These are phyloP conservation scores for Schizothecium vesticola DNA, from an alignment of 495 filamentous ascomycete species.

Conservation along the genomic window DNA sequence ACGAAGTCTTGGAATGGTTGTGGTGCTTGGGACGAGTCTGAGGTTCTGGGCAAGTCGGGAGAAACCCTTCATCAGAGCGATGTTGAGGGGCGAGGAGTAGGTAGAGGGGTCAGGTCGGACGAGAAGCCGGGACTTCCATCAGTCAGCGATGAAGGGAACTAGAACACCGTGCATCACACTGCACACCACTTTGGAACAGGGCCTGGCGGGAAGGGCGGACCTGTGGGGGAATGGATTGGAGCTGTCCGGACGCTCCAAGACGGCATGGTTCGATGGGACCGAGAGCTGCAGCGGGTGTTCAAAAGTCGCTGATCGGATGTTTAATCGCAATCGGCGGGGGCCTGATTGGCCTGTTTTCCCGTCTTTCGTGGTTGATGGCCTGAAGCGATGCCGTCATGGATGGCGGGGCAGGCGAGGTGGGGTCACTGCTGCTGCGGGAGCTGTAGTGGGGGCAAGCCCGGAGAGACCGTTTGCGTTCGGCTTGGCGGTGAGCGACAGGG, in stretches of 20 bases:
- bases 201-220: background rate
- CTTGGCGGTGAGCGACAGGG: background rate
- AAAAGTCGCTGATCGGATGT: conserved; percentile 1
- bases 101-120: too few relatives aligned
- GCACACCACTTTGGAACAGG: too few relatives aligned
- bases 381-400: background rate
- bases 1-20: background rate
- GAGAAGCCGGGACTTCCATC: background rate
- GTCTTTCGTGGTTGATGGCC: background rate
- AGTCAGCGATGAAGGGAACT: too few relatives aligned
- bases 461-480: background rate
- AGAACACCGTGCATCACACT: too few relatives aligned
- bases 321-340: background rate
- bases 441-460: background rate
- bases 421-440: background rate
- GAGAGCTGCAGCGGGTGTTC: background rate
- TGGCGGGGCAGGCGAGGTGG: background rate
- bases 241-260: background rate
- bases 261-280: background rate
- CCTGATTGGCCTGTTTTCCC: conserved; percentile 4
- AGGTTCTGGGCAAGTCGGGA: background rate
- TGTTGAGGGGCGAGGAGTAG: background rate
- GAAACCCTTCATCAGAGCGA: background rate
- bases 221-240: background rate
- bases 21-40: background rate